These are phyloP conservation scores for Venturiaceae sp. DNA, from an alignment of 2,329 filamentous ascomycete genomes.

Conservation along the genomic window DNA sequence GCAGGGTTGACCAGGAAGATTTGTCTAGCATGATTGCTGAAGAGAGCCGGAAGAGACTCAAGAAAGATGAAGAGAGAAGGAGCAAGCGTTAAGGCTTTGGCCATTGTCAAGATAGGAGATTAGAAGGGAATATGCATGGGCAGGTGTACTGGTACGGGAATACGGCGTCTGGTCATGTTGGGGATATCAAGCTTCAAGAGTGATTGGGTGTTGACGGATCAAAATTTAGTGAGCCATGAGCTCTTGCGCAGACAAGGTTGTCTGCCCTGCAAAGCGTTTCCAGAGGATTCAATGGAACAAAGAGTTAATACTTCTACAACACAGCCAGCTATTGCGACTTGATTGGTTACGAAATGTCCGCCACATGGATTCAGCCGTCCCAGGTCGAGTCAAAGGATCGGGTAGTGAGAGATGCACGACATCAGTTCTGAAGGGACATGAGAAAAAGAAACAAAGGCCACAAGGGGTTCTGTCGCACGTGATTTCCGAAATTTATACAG, in stretches of 20 bases:
- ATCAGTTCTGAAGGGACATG: not conserved
- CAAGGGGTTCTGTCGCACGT: too few relatives aligned
- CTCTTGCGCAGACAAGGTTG: not conserved
- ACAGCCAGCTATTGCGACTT: not conserved
- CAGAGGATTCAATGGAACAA: not conserved
- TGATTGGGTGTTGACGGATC: not conserved
- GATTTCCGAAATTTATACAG: too few relatives aligned
- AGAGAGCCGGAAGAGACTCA: constrained; percentile 82
- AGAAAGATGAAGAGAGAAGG: constrained; percentile 72
- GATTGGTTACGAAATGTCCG: not conserved
- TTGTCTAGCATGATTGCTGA: constrained; percentile 92
- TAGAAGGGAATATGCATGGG: not conserved
- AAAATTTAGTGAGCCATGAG: not conserved
- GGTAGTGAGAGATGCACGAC: not conserved
- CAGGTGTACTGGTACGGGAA: not conserved
- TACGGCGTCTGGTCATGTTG: not conserved
- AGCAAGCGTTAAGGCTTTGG: constrained; percentile 35
- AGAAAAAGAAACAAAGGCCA: not conserved
- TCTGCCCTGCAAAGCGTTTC: not conserved
- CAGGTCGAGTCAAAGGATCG: not conserved
- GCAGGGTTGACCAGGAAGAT: constrained; percentile 73
- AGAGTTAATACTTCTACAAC: not conserved
- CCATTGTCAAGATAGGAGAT: constrained; percentile 15
- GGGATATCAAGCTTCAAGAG: not conserved
- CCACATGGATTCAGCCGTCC: not conserved